phyloP scores from a whole-genome alignment of 176 grass and related monocot genomes.

The Triticum monococcum region DNA sequence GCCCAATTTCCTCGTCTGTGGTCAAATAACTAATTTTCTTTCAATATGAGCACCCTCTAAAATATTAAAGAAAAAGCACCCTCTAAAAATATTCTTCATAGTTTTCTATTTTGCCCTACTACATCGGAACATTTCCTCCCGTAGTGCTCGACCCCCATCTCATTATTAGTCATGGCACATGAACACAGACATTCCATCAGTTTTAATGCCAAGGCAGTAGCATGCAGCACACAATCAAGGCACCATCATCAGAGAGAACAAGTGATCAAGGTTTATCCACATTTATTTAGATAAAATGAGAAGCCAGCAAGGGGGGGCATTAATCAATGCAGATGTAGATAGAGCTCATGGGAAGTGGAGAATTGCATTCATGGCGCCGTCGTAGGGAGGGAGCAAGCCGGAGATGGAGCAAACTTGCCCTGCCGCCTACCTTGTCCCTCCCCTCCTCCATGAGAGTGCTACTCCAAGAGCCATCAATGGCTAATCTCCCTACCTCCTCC shows the following conservation, averaged over 20 bases:
- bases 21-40: too few species aligned
- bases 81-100: too few species aligned
- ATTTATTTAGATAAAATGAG: slow-evolving; percentile 17
- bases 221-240: background rate
- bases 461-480: background rate
- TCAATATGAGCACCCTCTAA: too few species aligned
- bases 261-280: background rate
- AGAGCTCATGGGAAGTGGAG: slow-evolving; percentile 7
- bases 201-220: slow-evolving; percentile 7
- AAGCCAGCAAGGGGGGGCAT: background rate
- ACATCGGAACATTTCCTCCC: background rate
- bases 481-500: background rate
- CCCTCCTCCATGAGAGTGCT: background rate
- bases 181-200: slow-evolving; percentile 8
- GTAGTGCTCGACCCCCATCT: background rate
- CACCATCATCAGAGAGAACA: background rate
- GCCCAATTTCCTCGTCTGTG: too few species aligned
- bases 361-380: slow-evolving; percentile 36
- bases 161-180: background rate
- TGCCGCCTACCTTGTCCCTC: background rate
- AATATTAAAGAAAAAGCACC: too few species aligned
- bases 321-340: slow-evolving; percentile 1
- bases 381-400: background rate
- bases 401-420: background rate
- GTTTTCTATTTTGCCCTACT: too few species aligned